Evolutionary conservation across 805 yeast species (phyloP).

Genomic region (Yarrowia alimentaria): DNA sequence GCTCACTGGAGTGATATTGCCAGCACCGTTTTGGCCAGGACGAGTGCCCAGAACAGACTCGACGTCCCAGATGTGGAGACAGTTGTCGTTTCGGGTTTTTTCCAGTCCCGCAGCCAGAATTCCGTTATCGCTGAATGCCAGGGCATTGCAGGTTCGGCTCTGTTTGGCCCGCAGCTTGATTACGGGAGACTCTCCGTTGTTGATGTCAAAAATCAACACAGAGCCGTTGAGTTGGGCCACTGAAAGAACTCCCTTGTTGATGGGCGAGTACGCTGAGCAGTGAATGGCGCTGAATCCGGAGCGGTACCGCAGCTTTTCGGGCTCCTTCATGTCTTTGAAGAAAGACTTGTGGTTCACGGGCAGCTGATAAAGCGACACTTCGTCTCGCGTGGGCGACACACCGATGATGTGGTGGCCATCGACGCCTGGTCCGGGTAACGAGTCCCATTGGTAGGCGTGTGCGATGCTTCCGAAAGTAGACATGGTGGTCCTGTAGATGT

Average conservation of each 20-base stretch:
- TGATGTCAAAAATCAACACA: constrained; percentile 61
- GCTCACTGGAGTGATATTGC: constrained; percentile 30
- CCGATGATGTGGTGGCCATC: constrained; percentile 59
- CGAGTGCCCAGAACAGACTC: constrained; percentile 41
- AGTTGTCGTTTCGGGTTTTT: constrained; percentile 69
- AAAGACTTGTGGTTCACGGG: constrained; percentile 26
- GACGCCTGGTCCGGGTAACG: constrained; percentile 35
- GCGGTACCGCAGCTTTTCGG: constrained; percentile 27
- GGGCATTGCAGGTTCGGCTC: constrained; percentile 69
- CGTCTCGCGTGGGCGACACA: constrained; percentile 78
- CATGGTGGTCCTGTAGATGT: neutral
- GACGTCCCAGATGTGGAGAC: constrained; percentile 78
- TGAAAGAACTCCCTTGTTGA: constrained; percentile 48
- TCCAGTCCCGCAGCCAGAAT: constrained; percentile 77
- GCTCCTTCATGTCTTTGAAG: neutral
- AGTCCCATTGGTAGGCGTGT: constrained; percentile 62
- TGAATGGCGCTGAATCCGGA: constrained; percentile 67
- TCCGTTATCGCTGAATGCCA: constrained; percentile 65
- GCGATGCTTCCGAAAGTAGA: constrained; percentile 58
- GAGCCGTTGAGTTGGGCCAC: constrained; percentile 75
- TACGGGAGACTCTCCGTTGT: constrained; percentile 38
- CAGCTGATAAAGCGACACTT: constrained; percentile 54
- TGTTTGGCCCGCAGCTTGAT: constrained; percentile 58
- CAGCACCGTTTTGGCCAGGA: no score
- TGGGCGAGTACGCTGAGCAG: constrained; percentile 61